A percentile compares a stretch with the other conserved stretches of the same genome.
phyloP scores from a whole-genome alignment of 306 rosid species.

The Citrullus mucosospermus region DNA sequence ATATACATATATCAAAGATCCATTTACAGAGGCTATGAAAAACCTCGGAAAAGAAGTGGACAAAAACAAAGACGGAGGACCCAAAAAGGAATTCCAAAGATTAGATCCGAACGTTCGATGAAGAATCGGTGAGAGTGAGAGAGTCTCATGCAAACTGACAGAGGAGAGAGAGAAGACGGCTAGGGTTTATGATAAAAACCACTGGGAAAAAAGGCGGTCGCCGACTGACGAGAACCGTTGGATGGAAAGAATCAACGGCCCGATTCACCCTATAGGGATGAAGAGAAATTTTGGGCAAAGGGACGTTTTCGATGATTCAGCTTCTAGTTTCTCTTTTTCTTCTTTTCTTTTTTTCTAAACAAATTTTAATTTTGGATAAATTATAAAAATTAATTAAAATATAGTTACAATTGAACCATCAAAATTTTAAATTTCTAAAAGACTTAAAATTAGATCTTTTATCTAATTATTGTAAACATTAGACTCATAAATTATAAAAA shows the following conservation, averaged over 20 bases:
- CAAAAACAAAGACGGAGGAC: neutral
- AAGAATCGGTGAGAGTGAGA: slow-evolving; percentile 7
- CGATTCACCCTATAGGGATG: slow-evolving; percentile 5
- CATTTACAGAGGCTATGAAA: neutral
- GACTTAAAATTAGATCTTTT: too few species aligned
- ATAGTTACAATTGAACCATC: too few species aligned
- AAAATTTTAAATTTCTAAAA: too few species aligned
- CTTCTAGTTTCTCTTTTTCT: neutral
- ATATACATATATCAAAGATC: neutral
- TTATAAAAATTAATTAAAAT: too few species aligned
- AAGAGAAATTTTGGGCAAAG: neutral
- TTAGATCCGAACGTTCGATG: slow-evolving; percentile 14
- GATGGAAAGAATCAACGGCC: slow-evolving; percentile 27
- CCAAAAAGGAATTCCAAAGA: neutral
- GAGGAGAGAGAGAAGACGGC: slow-evolving; percentile 24
- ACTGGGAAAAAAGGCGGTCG: slow-evolving; percentile 23
- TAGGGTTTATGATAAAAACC: slow-evolving; percentile 90
- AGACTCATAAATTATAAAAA: too few species aligned
- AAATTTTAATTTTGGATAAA: too few species aligned
- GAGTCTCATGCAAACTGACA: neutral
- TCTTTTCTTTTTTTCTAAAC: neutral
- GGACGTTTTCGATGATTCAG: neutral
- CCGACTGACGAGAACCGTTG: slow-evolving; percentile 29
- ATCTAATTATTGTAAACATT: too few species aligned
- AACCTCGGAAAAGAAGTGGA: neutral